Evolutionary conservation across 2,329 filamentous ascomycete genomes (phyloP).

Genomic region (Penicillium frequentans): DNA sequence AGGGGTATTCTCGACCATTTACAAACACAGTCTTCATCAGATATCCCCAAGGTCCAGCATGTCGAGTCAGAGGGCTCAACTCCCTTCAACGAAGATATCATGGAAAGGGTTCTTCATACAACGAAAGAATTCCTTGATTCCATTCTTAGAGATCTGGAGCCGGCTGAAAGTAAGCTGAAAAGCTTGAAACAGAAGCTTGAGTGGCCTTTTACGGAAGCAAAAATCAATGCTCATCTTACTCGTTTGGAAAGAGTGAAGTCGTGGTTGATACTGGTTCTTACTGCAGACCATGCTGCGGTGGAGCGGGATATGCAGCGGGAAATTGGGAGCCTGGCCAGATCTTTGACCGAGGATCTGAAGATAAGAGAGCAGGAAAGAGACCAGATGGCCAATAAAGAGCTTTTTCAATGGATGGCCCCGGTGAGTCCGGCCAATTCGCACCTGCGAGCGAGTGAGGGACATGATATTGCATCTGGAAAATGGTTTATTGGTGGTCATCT

Average conservation of each 20-base stretch:
- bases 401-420: slow-evolving; percentile 20
- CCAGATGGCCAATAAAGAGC: slow-evolving; percentile 6
- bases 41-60: slow-evolving; percentile 1
- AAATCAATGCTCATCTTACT: slow-evolving; percentile 13
- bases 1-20: slow-evolving; percentile 20
- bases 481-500: slow-evolving; percentile 20
- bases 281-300: slow-evolving; percentile 12
- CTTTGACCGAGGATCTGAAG: slow-evolving; percentile 15
- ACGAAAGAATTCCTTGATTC: slow-evolving; percentile 15
- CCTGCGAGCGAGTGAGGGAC: slow-evolving; percentile 13
- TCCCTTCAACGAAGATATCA: slow-evolving; percentile 10
- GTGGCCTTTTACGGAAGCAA: slow-evolving; percentile 20
- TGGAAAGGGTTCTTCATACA: slow-evolving; percentile 12
- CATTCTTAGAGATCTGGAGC: slow-evolving; percentile 12
- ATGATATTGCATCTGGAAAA: slow-evolving; percentile 9
- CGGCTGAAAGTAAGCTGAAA: slow-evolving; percentile 13
- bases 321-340: slow-evolving; percentile 10
- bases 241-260: slow-evolving; percentile 21
- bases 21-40: background rate
- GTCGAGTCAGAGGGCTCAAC: background rate
- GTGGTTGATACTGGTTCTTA: slow-evolving; percentile 24
- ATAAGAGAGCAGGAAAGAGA: slow-evolving; percentile 15
- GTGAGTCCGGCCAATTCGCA: slow-evolving; percentile 18
- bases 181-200: slow-evolving; percentile 18
- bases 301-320: slow-evolving; percentile 17